Evolutionary conservation across 2,329 filamentous ascomycete species (phyloP).

Genomic region (Xylariaceae sp.): DNA sequence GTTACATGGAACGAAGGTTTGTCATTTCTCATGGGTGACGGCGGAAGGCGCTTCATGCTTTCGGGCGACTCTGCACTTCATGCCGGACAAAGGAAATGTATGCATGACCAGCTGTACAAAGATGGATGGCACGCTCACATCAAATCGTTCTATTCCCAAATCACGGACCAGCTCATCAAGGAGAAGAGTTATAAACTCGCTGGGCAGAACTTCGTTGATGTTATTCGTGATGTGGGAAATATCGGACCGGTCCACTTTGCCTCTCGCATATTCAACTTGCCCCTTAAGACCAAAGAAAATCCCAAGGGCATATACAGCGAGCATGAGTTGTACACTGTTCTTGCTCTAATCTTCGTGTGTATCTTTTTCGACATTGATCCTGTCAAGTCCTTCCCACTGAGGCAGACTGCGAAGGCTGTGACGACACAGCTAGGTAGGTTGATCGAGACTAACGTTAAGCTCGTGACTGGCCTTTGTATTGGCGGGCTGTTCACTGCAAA

Average conservation of each 20-base stretch:
- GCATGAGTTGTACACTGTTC: slow-evolving; percentile 61
- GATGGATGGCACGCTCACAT: slow-evolving; percentile 65
- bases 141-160: slow-evolving; percentile 68
- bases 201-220: slow-evolving; percentile 67
- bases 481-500: slow-evolving; percentile 58
- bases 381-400: slow-evolving; percentile 66
- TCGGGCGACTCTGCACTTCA: slow-evolving; percentile 53
- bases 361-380: slow-evolving; percentile 70
- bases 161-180: slow-evolving; percentile 62
- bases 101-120: slow-evolving; percentile 62
- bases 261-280: slow-evolving; percentile 64
- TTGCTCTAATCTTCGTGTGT: slow-evolving; percentile 66
- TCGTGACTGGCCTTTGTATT: slow-evolving; percentile 49
- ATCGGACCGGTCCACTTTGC: slow-evolving; percentile 67
- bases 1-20: slow-evolving; percentile 67
- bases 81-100: slow-evolving; percentile 52
- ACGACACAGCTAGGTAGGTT: slow-evolving; percentile 61
- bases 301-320: slow-evolving; percentile 61
- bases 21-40: slow-evolving; percentile 61
- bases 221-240: slow-evolving; percentile 72
- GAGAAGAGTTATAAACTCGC: slow-evolving; percentile 67
- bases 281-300: slow-evolving; percentile 64
- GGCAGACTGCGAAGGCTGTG: slow-evolving; percentile 59
- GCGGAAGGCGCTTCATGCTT: slow-evolving; percentile 59
- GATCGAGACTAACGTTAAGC: slow-evolving; percentile 67